These are phyloP conservation scores for Fusarium nygamai DNA, from an alignment of 2,329 filamentous ascomycete genomes.

Conservation along the genomic window DNA sequence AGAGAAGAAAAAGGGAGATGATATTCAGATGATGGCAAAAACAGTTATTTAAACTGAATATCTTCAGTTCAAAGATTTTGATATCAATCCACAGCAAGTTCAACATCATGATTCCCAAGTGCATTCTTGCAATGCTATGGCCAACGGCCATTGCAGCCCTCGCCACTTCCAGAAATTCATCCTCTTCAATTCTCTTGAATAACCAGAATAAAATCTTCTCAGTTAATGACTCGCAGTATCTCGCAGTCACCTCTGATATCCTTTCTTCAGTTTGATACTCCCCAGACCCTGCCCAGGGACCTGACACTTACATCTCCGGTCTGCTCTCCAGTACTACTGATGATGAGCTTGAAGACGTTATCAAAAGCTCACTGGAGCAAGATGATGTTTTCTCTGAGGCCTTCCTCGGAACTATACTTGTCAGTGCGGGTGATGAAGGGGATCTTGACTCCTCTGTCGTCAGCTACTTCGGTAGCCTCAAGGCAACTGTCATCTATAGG, in stretches of 20 bases:
- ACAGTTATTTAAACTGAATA: background rate
- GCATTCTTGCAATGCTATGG: background rate
- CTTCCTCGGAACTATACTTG: background rate
- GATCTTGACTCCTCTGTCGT: background rate
- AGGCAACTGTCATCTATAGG: background rate
- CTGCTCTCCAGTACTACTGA: background rate
- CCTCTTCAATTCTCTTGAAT: background rate
- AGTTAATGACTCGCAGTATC: background rate
- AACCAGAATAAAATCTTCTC: background rate
- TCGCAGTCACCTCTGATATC: background rate
- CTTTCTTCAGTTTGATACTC: background rate
- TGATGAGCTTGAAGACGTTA: background rate
- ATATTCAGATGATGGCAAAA: background rate
- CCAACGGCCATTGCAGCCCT: background rate
- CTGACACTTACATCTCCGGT: background rate
- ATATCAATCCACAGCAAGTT: no score
- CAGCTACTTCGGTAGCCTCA: background rate
- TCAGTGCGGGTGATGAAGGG: background rate
- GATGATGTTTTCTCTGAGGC: background rate
- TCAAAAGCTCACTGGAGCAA: background rate
- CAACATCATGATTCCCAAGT: background rate
- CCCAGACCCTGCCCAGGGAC: background rate
- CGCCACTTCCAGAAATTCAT: background rate
- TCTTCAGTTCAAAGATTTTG: accelerated
- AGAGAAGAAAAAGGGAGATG: accelerated